Base-by-base conservation (phyloP, 192 early-diverging fungal species). In the Bifiguratus adelaidae region DNA sequence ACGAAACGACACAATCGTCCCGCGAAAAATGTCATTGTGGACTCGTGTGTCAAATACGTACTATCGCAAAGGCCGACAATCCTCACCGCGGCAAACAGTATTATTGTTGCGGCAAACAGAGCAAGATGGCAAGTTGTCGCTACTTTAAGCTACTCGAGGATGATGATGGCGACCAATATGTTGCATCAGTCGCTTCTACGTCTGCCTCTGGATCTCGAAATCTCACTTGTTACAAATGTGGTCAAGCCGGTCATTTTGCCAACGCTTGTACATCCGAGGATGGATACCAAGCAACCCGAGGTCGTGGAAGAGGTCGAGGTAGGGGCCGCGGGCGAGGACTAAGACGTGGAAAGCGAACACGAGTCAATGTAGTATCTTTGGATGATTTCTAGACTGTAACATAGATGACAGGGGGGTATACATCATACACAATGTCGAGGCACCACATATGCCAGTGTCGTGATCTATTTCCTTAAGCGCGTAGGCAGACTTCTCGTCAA, bases 81-180 rank as follows among this genome's bases (percentile, higher is more conserved):
- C 22, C 26, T n/a, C 36, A 51, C 13, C 25, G n/a, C 1, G 49
- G 49, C 32, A 51, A 40, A 16, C 35, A 40, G 49, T 51, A 40
- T 8, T 51, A 40, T 16, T 15, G 35, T 30, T 51, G 49, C 21
- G 35, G 35, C 3, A 22, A 51, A 40, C 35, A 51, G 27, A 40
- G 35, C 16, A 24, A 26, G 19, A 27, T 51, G 7, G 23, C 49
- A 27, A 34, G 49, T 2, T 51, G 49, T 26, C 36, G 41, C 11
- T 51, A 27, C 38, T 51, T 41, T 34, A 28, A 51, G 27, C 26
- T 51, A 11, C 22, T 41, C 19, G 49, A 51, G 30, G 49, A 41
- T 18, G 20, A 32, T 35, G 38, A 41, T 16, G 24, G 7, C 18
- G 13, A 11, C 22, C 1, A 6, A 5, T 7, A 5, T 40, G 37